Conservation (phyloP, 2,329 filamentous ascomycete genomes). For the Orbilia oligospora region DNA sequence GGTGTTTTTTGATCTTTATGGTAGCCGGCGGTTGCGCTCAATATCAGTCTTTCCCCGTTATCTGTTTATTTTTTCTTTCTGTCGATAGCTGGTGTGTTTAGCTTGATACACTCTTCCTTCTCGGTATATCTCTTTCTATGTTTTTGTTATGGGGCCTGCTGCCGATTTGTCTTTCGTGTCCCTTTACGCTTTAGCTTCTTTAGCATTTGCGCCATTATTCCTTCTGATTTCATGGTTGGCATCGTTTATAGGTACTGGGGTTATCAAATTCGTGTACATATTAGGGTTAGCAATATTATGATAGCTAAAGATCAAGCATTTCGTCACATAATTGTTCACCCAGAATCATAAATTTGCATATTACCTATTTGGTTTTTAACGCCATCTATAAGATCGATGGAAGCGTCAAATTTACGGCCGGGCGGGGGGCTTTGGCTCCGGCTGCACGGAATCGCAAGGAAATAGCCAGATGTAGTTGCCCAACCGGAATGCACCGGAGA, state of each 20-base stretch:
- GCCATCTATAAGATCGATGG: too few species aligned
- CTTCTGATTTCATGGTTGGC: neutral
- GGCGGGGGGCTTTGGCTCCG: too few species aligned
- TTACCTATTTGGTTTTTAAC: too few species aligned
- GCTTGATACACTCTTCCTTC: constrained; percentile 1
- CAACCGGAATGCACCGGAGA: too few species aligned
- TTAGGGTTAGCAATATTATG: neutral
- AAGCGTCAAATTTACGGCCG: too few species aligned
- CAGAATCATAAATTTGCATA: too few species aligned
- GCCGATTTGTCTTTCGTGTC: neutral
- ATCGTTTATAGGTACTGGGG: neutral
- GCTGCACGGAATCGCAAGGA: too few species aligned
- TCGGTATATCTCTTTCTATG: neutral
- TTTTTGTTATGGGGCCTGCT: neutral
- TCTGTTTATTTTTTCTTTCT: neutral
- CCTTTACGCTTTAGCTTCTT: neutral
- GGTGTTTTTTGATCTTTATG: neutral
- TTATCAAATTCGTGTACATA: constrained; percentile 1
- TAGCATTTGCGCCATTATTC: neutral
- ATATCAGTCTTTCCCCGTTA: too few species aligned
- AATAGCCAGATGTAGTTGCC: too few species aligned
- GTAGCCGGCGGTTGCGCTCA: neutral
- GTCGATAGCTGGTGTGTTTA: constrained; percentile 1
- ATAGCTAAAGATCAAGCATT: neutral
- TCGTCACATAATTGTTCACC: too few species aligned